Conservation (phyloP, 352 stramenopile species). For the Phytophthora palmivora region DNA sequence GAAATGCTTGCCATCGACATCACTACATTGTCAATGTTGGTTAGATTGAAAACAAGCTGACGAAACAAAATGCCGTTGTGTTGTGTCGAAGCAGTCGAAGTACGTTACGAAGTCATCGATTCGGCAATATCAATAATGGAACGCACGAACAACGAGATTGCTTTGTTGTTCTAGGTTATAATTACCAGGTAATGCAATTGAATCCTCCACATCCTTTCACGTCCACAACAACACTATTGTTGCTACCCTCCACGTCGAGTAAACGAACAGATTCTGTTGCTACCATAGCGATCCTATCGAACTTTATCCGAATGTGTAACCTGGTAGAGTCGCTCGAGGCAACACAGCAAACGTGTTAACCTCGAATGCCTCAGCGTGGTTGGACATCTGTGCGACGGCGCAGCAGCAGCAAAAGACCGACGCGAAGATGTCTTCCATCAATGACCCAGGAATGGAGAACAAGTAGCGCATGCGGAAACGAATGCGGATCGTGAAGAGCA, state of each 20-base stretch:
- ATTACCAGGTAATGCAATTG: background rate
- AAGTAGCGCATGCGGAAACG: slow-evolving; percentile 63
- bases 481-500: slow-evolving; percentile 49
- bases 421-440: slow-evolving; percentile 44
- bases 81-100: too few relatives aligned
- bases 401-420: slow-evolving; percentile 53
- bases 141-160: too few relatives aligned
- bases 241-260: slow-evolving; percentile 6
- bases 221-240: background rate
- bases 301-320: slow-evolving; percentile 47
- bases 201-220: slow-evolving; percentile 21
- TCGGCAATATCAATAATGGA: too few relatives aligned
- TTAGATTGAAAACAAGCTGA: too few relatives aligned
- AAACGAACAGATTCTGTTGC: slow-evolving; percentile 15
- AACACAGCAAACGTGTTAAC: slow-evolving; percentile 34
- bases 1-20: too few relatives aligned
- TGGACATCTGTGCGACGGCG: slow-evolving; percentile 59
- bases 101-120: too few relatives aligned
- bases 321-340: slow-evolving; percentile 46
- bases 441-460: slow-evolving; percentile 56
- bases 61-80: too few relatives aligned
- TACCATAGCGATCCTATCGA: background rate
- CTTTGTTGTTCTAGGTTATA: too few relatives aligned
- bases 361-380: slow-evolving; percentile 54
- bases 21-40: too few relatives aligned